These are phyloP conservation scores for Wickerhamiella spandovensis DNA, from an alignment of 805 yeast species.

Conservation along the genomic window DNA sequence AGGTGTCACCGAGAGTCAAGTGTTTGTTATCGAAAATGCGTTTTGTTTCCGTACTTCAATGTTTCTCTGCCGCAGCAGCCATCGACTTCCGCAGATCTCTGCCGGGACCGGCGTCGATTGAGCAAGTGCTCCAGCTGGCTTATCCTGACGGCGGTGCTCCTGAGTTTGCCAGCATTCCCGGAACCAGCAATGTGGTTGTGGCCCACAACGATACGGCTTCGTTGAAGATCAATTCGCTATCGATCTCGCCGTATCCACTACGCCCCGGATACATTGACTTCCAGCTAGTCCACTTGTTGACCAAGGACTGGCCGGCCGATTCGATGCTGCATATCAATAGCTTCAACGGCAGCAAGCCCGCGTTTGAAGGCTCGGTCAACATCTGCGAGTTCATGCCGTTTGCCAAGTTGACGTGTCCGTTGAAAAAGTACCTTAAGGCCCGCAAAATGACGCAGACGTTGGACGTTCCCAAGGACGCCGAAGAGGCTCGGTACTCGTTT, in stretches of 20 bases:
- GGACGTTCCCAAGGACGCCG: slow-evolving; percentile 20
- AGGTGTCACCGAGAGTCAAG: neutral
- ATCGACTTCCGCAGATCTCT: neutral
- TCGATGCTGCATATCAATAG: slow-evolving; percentile 14
- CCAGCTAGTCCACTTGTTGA: slow-evolving; percentile 14
- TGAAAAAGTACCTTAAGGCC: slow-evolving; percentile 8
- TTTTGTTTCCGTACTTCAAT: neutral
- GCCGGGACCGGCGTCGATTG: slow-evolving; percentile 6
- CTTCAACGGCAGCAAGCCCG: slow-evolving; percentile 9
- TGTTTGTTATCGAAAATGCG: neutral
- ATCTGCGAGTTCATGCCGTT: slow-evolving; percentile 19
- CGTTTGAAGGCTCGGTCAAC: slow-evolving; percentile 15
- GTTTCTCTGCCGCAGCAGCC: neutral
- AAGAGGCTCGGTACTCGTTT: slow-evolving; percentile 20
- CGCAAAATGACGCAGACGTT: slow-evolving; percentile 13
- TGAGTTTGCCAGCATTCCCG: slow-evolving; percentile 6
- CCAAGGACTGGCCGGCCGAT: slow-evolving; percentile 16
- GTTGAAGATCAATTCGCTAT: slow-evolving; percentile 15
- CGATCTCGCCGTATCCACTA: slow-evolving; percentile 20
- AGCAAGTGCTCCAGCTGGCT: slow-evolving; percentile 10
- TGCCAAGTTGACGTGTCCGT: slow-evolving; percentile 21
- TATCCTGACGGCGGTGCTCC: slow-evolving; percentile 11
- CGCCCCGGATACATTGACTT: slow-evolving; percentile 20
- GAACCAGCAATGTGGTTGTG: slow-evolving; percentile 10
- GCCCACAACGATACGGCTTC: slow-evolving; percentile 18